A percentile compares a stretch with the other conserved stretches of the same genome.
phyloP scores from a whole-genome alignment of 306 rosid genomes.

The Vicia sativa region DNA sequence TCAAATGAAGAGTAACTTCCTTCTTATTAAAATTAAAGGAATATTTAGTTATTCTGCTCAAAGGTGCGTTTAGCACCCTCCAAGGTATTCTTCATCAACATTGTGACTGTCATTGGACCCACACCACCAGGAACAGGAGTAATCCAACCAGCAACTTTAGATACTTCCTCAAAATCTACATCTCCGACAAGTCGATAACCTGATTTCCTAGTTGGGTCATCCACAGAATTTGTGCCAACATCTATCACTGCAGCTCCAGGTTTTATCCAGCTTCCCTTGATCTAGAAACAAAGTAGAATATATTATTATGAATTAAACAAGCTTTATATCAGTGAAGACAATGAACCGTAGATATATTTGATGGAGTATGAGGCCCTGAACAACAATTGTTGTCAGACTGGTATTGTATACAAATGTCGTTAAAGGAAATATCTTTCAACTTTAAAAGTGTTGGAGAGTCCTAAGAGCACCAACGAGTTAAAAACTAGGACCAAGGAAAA shows the following conservation, averaged over 20 bases:
- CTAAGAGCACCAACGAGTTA: not conserved
- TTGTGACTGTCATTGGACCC: conserved; percentile 91
- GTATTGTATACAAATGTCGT: conserved; percentile 5
- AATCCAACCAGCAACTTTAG: conserved; percentile 83
- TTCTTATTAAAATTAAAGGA: conserved; percentile 21
- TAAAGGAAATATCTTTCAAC: conserved; percentile 25
- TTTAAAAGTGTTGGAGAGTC: not conserved
- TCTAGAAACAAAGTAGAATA: conserved; percentile 38
- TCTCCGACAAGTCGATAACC: conserved; percentile 93
- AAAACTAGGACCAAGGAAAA: not conserved
- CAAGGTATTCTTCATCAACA: conserved; percentile 83
- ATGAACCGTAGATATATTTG: conserved; percentile 12
- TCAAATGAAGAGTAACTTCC: conserved; percentile 8
- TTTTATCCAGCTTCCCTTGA: conserved; percentile 92
- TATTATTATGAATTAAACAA: conserved; percentile 20
- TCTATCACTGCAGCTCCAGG: conserved; percentile 95
- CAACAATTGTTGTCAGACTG: conserved; percentile 12
- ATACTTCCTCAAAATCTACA: conserved; percentile 83
- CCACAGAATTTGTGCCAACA: conserved; percentile 87
- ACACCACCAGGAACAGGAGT: conserved; percentile 98
- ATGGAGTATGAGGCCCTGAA: not conserved
- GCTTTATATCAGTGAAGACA: conserved; percentile 17
- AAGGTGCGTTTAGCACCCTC: conserved; percentile 77
- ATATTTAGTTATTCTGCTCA: conserved; percentile 44
- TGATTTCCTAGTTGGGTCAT: conserved; percentile 74